Base-by-base conservation (phyloP, 495 filamentous ascomycete species). In the Penicillium bovifimosum region DNA sequence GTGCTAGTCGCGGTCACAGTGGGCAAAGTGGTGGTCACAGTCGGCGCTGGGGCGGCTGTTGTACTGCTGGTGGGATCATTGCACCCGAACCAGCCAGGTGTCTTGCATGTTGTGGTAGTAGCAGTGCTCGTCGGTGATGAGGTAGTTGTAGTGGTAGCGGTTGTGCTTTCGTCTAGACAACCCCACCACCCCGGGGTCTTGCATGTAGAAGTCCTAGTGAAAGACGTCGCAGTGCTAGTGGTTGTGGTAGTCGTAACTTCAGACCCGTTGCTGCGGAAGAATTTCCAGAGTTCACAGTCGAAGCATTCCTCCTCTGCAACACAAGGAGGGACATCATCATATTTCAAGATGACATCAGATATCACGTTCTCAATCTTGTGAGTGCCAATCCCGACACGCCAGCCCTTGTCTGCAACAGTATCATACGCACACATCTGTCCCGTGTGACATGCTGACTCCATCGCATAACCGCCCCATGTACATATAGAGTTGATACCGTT, bases 381-480 rank as follows among this genome's bases (percentile, higher is more conserved):
- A 20, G 85, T 91, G 7, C 86, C 84, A 29, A 95, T 76, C 6
- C 86, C 87, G 8, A 95, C 86, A 13, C 95, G 80, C 87, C 93
- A 96, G 29, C 88, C 87, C 61, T 91, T 85, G 62, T 96, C 90
- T 20, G 71, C 81, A 27, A 97, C 92, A 0, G 90, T 90, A 64
- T 98, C 92, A 64, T 95, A 98, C 6, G 85, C 77, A 64, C 95
- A 97, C 64, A 91, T 85, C 20, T 79, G 75, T 17, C 93, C 93
- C 0, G 88, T 87, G 55, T 98, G 93, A 58, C 93, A 98, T 31
- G 85, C 79, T 14, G 88, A 86, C 67, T 98, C 91, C 76, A 98
- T 75, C 6, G 95, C 90, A 66, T 97, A 98, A 6, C 93, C 93
- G n/a, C 80, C 91, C 60, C 93, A 85, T 14, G 90, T 91, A 65